phyloP scores from a whole-genome alignment of 225 moss, liverwort and hornwort species.

The Pseudoscleropodium purum region DNA sequence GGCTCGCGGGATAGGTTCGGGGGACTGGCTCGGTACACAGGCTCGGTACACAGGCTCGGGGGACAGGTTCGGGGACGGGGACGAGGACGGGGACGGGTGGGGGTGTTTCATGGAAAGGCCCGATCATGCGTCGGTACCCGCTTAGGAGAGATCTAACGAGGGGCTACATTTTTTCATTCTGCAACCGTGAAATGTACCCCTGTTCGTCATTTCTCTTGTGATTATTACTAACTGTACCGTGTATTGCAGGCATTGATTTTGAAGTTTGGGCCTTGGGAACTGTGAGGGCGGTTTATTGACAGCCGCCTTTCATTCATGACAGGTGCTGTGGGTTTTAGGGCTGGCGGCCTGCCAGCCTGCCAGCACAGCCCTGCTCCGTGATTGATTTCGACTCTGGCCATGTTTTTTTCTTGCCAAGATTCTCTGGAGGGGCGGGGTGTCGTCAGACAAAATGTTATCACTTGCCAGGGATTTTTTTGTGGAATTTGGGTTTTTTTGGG shows the following conservation, averaged over 20 bases:
- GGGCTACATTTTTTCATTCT: accelerated
- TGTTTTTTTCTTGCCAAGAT: constrained; percentile 5
- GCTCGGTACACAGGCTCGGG: not conserved
- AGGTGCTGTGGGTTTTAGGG: not conserved
- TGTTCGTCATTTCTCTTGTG: accelerated
- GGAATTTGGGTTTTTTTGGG: not conserved
- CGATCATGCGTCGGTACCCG: not conserved
- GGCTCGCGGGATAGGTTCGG: not conserved
- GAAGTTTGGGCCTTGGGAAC: not conserved
- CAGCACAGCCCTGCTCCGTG: not conserved
- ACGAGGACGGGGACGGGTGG: not conserved
- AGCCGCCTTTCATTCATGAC: constrained; percentile 2
- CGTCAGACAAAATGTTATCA: not conserved
- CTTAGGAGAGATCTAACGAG: accelerated
- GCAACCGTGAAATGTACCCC: not conserved
- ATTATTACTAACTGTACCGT: not conserved
- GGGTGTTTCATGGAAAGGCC: not conserved
- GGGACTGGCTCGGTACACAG: not conserved
- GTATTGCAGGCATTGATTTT: not conserved
- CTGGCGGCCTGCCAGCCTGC: not conserved
- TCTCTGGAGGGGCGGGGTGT: not conserved
- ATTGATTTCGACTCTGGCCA: not conserved
- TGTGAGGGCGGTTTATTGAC: not conserved
- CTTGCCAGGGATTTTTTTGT: not conserved
- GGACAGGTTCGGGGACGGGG: not conserved